These are phyloP conservation scores for Rhododendron vialii DNA, from an alignment of 148 eudicot species.

Conservation along the genomic window DNA sequence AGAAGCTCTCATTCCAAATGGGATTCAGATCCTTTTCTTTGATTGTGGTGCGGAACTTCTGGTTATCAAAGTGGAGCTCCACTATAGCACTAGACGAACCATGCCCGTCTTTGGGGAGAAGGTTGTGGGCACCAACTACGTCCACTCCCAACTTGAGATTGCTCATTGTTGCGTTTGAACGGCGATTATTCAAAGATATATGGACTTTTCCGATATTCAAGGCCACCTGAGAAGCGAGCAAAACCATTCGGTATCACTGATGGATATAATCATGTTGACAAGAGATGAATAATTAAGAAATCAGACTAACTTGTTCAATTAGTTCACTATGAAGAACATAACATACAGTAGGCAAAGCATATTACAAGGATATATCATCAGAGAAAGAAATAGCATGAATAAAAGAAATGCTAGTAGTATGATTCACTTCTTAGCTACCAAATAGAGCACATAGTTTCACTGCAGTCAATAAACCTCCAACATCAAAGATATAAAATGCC, in stretches of 20 bases:
- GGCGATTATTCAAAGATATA: conserved; percentile 3
- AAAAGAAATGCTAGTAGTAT: not conserved
- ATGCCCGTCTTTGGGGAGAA: conserved; percentile 87
- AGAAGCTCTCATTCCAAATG: conserved; percentile 93
- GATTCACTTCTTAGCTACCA: not conserved
- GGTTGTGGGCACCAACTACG: conserved; percentile 81
- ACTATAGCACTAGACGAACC: conserved; percentile 85
- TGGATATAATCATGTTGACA: not conserved
- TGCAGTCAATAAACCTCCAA: not conserved
- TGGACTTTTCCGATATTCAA: not conserved
- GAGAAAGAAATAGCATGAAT: not conserved
- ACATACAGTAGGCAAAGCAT: not conserved
- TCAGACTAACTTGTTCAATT: not conserved
- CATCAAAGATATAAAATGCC: not conserved
- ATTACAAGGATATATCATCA: not conserved
- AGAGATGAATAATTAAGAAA: not conserved
- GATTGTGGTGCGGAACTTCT: conserved; percentile 67
- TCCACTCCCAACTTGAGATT: conserved; percentile 84
- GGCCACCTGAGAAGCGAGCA: conserved; percentile 25
- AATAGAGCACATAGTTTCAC: not conserved
- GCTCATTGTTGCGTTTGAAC: conserved; percentile 25
- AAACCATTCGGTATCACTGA: not conserved
- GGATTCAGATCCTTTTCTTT: conserved; percentile 92
- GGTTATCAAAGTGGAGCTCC: conserved; percentile 83
- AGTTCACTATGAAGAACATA: not conserved